A percentile compares a stretch with the other conserved stretches of the same genome.
Conservation (phyloP, 2,329 filamentous ascomycete species). For the Blastomyces silverae region DNA sequence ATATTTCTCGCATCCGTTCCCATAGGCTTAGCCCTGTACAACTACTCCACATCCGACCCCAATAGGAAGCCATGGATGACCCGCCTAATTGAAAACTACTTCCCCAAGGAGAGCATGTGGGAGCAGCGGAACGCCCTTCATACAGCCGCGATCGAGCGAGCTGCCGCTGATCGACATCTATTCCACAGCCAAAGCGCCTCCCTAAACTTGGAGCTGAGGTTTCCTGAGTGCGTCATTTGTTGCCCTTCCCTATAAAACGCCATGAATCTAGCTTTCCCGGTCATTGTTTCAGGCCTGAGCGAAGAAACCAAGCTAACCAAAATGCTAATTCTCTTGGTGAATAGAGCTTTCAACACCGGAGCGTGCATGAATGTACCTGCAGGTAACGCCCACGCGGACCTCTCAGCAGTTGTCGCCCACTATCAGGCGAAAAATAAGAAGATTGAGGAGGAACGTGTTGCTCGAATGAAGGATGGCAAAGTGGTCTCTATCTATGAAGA, state of each 20-base stretch:
- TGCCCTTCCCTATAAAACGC: background rate
- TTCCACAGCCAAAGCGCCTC: constrained; percentile 44
- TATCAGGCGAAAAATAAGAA: constrained; percentile 54
- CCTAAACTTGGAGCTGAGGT: constrained; percentile 50
- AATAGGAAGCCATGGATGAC: constrained; percentile 38
- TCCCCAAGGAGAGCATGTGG: constrained; percentile 48
- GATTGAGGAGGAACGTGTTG: constrained; percentile 51
- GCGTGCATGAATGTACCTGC: constrained; percentile 59
- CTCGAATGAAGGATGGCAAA: constrained; percentile 41
- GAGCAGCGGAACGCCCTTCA: constrained; percentile 55
- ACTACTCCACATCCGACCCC: constrained; percentile 34
- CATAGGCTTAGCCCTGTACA: constrained; percentile 40
- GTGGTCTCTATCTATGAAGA: constrained; percentile 41
- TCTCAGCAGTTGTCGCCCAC: constrained; percentile 56
- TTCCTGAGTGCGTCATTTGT: constrained; percentile 54
- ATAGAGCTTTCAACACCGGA: constrained; percentile 56
- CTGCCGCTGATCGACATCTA: constrained; percentile 55
- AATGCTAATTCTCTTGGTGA: background rate
- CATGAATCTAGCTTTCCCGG: background rate
- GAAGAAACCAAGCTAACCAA: background rate
- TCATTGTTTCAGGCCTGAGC: constrained; percentile 9
- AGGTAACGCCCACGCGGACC: constrained; percentile 51
- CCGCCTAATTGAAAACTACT: constrained; percentile 50
- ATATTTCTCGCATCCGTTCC: constrained; percentile 40
- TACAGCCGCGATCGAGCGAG: constrained; percentile 55